Percentiles rank a stretch among this genome's conserved stretches.
Evolutionary conservation across 371 early-diverging fungal species (phyloP).

Genomic region (Homolaphlyctis polyrhiza): DNA sequence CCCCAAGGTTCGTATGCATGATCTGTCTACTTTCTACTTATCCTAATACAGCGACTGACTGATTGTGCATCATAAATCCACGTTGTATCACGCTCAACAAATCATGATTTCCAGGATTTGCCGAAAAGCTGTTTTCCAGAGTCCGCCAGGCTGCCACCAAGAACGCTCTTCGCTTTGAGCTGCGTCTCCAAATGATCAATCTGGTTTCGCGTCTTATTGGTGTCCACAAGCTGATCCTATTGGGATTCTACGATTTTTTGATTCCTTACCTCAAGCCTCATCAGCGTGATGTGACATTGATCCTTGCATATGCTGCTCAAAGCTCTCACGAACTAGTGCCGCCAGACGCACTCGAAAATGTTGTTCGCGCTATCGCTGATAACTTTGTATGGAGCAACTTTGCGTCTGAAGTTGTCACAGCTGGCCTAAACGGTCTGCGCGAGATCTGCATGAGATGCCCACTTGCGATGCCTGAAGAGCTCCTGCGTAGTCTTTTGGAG

Average conservation of each 20-base stretch:
- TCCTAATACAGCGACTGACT: too few relatives aligned
- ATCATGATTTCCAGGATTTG: constrained; percentile 52
- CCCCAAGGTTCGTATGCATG: constrained; percentile 71
- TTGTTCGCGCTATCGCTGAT: constrained; percentile 85
- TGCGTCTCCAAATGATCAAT: constrained; percentile 86
- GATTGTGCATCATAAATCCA: too few relatives aligned
- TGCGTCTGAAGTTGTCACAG: constrained; percentile 89
- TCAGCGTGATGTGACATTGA: constrained; percentile 86
- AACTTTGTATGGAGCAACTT: constrained; percentile 91
- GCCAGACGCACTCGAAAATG: constrained; percentile 81
- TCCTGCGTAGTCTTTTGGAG: constrained; percentile 82
- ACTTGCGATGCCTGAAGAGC: constrained; percentile 78
- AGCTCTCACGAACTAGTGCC: constrained; percentile 87
- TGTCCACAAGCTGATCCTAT: constrained; percentile 83
- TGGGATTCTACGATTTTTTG: constrained; percentile 84
- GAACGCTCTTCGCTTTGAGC: constrained; percentile 66
- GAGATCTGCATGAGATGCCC: constrained; percentile 89
- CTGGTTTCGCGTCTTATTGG: constrained; percentile 90
- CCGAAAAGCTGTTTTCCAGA: constrained; percentile 83
- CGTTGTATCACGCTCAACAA: too few relatives aligned
- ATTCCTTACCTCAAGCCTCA: constrained; percentile 86
- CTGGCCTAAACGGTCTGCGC: constrained; percentile 87
- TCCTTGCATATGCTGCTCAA: constrained; percentile 89
- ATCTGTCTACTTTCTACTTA: too few relatives aligned
- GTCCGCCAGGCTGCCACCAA: constrained; percentile 47